Conservation (phyloP, 331 rosid species). For the Dryas integrifolia region DNA sequence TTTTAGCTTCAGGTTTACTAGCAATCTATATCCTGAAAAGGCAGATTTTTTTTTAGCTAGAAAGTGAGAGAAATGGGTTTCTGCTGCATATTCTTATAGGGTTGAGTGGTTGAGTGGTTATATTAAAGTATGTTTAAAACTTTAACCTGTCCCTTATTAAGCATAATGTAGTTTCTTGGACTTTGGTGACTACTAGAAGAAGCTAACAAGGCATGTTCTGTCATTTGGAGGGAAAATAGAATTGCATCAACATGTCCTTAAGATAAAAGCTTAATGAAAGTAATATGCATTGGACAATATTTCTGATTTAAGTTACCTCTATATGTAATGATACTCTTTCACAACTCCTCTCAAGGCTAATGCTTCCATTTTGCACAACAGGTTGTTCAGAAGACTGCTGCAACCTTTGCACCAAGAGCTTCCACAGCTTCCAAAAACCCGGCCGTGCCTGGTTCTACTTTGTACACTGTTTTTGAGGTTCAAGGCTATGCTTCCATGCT, state of each 20-base stretch:
- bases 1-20: not conserved
- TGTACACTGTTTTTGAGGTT: slow-evolving; percentile 89
- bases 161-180: not conserved
- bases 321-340: not conserved
- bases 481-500: slow-evolving; percentile 87
- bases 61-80: not conserved
- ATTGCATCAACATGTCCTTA: no score
- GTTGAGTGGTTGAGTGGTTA: not conserved
- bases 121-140: not conserved
- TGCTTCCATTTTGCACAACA: slow-evolving; percentile 18
- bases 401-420: slow-evolving; percentile 98
- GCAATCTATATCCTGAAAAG: not conserved
- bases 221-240: no score
- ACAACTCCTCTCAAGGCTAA: not conserved
- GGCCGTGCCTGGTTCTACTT: slow-evolving; percentile 73
- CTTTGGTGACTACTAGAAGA: no score
- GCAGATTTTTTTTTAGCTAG: not conserved
- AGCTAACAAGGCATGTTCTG: no score
- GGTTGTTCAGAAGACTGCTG: slow-evolving; percentile 96
- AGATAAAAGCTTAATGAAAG: no score
- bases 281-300: no score
- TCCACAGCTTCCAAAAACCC: slow-evolving; percentile 86
- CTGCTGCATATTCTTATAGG: not conserved
- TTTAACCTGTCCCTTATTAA: not conserved
- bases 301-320: no score